These are phyloP conservation scores for Coemansia sp. DNA, from an alignment of 192 early-diverging fungal genomes.

Conservation along the genomic window DNA sequence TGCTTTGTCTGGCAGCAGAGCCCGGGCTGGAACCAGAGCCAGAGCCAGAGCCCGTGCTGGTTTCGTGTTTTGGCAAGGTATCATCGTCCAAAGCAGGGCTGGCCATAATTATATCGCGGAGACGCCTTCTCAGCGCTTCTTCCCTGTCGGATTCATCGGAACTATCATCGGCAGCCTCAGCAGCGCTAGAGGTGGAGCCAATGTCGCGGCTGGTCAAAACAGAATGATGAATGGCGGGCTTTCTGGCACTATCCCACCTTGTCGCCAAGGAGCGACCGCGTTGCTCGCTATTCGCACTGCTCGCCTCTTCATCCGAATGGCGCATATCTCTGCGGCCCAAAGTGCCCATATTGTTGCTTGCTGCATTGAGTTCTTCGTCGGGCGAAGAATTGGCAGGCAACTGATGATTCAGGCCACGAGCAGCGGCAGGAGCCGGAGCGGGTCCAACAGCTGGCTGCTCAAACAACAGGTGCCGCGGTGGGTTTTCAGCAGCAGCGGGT, in stretches of 20 bases:
- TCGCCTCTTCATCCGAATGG: background rate
- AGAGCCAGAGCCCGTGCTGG: no score
- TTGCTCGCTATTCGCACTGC: background rate
- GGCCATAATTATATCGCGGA: no score
- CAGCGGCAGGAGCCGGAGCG: background rate
- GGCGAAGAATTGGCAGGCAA: background rate
- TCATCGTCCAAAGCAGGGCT: no score
- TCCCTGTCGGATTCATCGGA: background rate
- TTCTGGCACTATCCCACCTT: background rate
- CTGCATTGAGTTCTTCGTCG: background rate
- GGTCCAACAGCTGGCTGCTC: slow-evolving; percentile 28
- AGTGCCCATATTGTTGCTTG: background rate
- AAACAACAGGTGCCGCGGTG: slow-evolving; percentile 38
- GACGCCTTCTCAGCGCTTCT: no score
- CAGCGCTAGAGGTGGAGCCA: background rate
- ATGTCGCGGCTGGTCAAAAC: background rate
- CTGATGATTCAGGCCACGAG: background rate
- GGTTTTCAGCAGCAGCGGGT: slow-evolving; percentile 41
- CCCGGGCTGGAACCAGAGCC: no score
- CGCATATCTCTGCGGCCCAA: background rate
- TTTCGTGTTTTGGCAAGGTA: no score
- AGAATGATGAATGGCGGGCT: background rate
- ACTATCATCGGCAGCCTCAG: background rate
- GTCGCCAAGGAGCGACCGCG: no score
- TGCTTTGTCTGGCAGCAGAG: background rate